Evolutionary conservation across 169 alveolate species (phyloP).

Genomic region (Plasmodium yoelii): DNA sequence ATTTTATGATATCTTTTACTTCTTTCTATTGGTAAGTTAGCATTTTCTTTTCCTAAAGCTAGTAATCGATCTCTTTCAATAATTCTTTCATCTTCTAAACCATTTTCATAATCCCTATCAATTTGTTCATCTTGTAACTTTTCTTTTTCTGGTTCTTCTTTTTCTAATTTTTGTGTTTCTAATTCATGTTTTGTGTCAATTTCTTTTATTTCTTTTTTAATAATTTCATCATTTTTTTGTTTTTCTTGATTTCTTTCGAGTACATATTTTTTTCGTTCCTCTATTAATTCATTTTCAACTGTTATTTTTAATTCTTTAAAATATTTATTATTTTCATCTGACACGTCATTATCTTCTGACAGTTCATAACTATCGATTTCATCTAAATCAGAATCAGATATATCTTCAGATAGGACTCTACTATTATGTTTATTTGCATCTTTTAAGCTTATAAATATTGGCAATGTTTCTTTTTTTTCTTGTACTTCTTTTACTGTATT

Average conservation of each 20-base stretch:
- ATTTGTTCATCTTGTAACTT: slow-evolving; percentile 19
- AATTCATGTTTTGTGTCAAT: slow-evolving; percentile 28
- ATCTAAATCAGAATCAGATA: background rate
- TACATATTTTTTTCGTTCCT: slow-evolving; percentile 10
- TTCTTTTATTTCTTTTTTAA: slow-evolving; percentile 38
- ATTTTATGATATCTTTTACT: background rate
- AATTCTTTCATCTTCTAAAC: background rate
- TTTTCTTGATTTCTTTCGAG: slow-evolving; percentile 2
- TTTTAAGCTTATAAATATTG: background rate
- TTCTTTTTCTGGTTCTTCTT: slow-evolving; percentile 29
- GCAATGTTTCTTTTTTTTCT: background rate
- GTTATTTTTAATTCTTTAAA: slow-evolving; percentile 15
- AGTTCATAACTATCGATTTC: background rate
- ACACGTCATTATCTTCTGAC: background rate
- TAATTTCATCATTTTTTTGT: background rate
- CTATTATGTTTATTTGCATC: background rate
- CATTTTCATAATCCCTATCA: slow-evolving; percentile 24
- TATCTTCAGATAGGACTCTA: background rate
- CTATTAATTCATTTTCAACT: slow-evolving; percentile 14
- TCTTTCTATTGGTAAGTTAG: background rate
- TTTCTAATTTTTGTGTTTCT: slow-evolving; percentile 36
- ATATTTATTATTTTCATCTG: slow-evolving; percentile 5
- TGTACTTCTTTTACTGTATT: no score
- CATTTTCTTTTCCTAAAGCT: background rate
- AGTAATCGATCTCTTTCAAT: background rate